Evolutionary conservation across 176 grass and related monocot genomes (phyloP).

Genomic region (Zea mays): Zm-B73-REFERENCE-NAM-5.0 NC_050102.1:32715501-32716000

Average conservation of each 20-base stretch:
- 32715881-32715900: background rate
- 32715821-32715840: background rate
- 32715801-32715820: background rate
- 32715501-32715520: conserved; percentile 56
- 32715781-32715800: background rate
- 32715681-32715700: background rate
- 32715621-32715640: conserved; percentile 5
- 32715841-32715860: background rate
- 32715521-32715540: conserved; percentile 60
- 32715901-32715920: background rate
- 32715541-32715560: conserved; percentile 75
- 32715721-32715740: background rate
- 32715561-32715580: conserved; percentile 60
- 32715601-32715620: conserved; percentile 51
- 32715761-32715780: too few species aligned
- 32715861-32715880: background rate
- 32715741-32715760: background rate
- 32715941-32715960: background rate
- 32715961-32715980: background rate
- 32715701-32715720: background rate
- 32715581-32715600: conserved; percentile 60
- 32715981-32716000: too few species aligned
- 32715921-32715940: background rate
- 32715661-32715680: conserved; percentile 64
- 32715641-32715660: conserved; percentile 46